Evolutionary conservation across 2,329 filamentous ascomycete species (phyloP).

Genomic region (Alternaria sp.): DNA sequence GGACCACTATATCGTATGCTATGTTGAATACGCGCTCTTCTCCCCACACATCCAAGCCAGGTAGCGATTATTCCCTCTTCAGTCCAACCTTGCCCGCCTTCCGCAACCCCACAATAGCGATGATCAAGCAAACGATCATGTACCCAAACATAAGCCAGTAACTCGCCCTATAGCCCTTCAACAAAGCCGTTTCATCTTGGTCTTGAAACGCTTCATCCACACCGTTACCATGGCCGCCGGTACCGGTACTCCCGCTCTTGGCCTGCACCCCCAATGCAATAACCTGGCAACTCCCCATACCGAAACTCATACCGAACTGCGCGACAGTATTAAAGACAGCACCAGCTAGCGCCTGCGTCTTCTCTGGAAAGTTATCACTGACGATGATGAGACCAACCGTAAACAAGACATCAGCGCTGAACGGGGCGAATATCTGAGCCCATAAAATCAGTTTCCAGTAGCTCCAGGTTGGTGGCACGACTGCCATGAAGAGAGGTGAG

Average conservation of each 20-base stretch:
- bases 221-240: conserved; percentile 15
- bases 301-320: conserved; percentile 62
- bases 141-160: conserved; percentile 42
- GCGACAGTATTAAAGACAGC: conserved; percentile 68
- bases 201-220: conserved; percentile 17
- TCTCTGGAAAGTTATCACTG: conserved; percentile 63
- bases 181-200: conserved; percentile 17
- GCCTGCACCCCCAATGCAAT: conserved; percentile 33
- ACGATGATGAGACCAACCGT: conserved; percentile 65
- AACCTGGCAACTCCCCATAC: conserved; percentile 39
- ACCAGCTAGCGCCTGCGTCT: conserved; percentile 67
- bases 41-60: too few relatives aligned
- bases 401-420: conserved; percentile 61
- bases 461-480: conserved; percentile 58
- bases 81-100: conserved; percentile 39
- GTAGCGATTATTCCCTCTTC: conserved; percentile 33
- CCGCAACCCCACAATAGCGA: conserved; percentile 37
- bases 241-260: conserved; percentile 6
- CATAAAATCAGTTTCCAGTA: conserved; percentile 62
- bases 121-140: conserved; percentile 32
- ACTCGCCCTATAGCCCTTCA: conserved; percentile 36
- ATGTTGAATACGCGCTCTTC: too few relatives aligned
- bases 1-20: too few relatives aligned
- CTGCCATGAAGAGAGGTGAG: conserved; percentile 64
- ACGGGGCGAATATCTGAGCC: conserved; percentile 54